Evolutionary conservation across 805 yeast species (phyloP).

Genomic region (Diddensiella caesifluorescens): DNA sequence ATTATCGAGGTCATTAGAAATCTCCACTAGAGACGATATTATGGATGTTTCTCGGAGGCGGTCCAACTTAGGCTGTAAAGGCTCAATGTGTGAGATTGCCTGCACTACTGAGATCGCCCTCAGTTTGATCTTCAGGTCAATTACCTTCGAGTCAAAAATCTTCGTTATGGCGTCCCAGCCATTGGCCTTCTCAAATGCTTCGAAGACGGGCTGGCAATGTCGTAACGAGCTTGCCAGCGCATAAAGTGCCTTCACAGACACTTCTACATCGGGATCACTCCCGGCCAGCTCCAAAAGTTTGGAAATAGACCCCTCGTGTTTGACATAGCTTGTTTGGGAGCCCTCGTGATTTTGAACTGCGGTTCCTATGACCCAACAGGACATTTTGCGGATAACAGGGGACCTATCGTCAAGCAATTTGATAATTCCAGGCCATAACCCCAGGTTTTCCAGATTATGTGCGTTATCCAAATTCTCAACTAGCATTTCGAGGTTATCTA

Average conservation of each 20-base stretch:
- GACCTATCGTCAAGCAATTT: conserved; percentile 43
- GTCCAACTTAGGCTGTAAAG: conserved; percentile 16
- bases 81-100: conserved; percentile 22
- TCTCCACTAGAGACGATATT: conserved; percentile 11
- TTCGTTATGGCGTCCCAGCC: conserved; percentile 58
- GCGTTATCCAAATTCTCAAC: conserved; percentile 94
- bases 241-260: conserved; percentile 62
- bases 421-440: conserved; percentile 74
- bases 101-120: conserved; percentile 20
- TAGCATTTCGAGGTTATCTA: conserved; percentile 89
- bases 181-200: conserved; percentile 45
- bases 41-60: conserved; percentile 14
- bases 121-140: conserved; percentile 12
- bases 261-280: conserved; percentile 28
- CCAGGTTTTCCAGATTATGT: conserved; percentile 77
- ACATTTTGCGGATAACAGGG: conserved; percentile 45
- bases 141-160: conserved; percentile 18
- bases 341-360: conserved; percentile 88
- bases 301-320: conserved; percentile 28
- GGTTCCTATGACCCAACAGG: conserved; percentile 76
- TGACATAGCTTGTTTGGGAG: conserved; percentile 65
- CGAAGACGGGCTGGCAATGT: conserved; percentile 55
- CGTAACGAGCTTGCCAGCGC: conserved; percentile 72
- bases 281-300: conserved; percentile 28
- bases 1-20: conserved; percentile 20